Percentiles rank a stretch among this genome's conserved stretches.
Evolutionary conservation across 176 grass and related monocot species (phyloP).

Genomic region (Miscanthus lutarioriparius): DNA sequence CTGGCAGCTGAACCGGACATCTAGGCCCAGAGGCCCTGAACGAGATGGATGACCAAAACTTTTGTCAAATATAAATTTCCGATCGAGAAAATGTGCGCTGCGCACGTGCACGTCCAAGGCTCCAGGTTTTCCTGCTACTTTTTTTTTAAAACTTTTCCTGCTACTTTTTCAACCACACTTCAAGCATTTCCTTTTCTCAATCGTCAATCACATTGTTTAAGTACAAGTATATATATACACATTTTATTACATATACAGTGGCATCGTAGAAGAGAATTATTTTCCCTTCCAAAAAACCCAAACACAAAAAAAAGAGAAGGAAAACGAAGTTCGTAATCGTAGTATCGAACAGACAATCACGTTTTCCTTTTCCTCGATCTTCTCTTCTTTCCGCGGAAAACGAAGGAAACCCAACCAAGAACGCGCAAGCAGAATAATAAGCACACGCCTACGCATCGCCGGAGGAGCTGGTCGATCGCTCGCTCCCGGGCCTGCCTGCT

Average conservation of each 20-base stretch:
- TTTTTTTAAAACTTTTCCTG: neutral
- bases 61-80: neutral
- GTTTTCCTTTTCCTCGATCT: neutral
- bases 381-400: conserved; percentile 28
- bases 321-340: conserved; percentile 10
- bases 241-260: conserved; percentile 20
- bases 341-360: neutral
- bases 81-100: neutral
- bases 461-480: neutral
- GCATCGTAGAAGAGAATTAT: conserved; percentile 36
- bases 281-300: conserved; percentile 20
- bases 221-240: conserved; percentile 10
- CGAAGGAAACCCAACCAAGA: conserved; percentile 17
- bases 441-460: conserved; percentile 4
- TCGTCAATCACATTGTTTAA: neutral
- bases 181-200: neutral
- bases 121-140: neutral
- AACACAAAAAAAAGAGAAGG: neutral
- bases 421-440: neutral
- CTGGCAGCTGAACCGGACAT: neutral
- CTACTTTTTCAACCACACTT: no score
- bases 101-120: neutral
- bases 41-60: neutral
- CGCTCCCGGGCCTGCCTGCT: neutral
- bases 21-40: neutral